Conservation (phyloP, 1,284 basidiomycete genomes). For the Trichosporon inkin region DNA sequence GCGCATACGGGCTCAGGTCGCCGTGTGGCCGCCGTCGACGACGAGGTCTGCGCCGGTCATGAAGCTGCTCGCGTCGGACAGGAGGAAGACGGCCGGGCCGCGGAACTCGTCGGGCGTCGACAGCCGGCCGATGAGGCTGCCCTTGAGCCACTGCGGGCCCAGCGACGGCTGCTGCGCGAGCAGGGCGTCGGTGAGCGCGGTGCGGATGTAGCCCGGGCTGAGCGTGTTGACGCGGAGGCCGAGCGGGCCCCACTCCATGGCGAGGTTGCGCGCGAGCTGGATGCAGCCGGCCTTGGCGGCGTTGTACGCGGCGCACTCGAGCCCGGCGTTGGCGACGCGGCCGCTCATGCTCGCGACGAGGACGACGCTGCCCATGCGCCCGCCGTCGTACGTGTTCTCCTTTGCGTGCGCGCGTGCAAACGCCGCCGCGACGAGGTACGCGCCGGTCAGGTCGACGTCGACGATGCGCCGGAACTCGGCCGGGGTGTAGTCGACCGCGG, state of each 20-base stretch:
- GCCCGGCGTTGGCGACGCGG: constrained; percentile 67
- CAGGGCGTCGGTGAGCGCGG: constrained; percentile 39
- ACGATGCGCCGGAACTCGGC: constrained; percentile 67
- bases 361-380: constrained; percentile 59
- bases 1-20: neutral
- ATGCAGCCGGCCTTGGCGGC: constrained; percentile 74
- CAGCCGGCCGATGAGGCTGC: constrained; percentile 18
- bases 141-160: constrained; percentile 22
- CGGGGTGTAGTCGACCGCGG: constrained; percentile 65
- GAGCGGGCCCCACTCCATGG: constrained; percentile 69
- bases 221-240: constrained; percentile 59
- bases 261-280: constrained; percentile 78
- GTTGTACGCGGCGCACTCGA: constrained; percentile 46
- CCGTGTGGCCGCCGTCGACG: constrained; percentile 45
- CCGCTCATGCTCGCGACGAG: constrained; percentile 81
- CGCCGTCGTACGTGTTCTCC: constrained; percentile 51
- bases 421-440: constrained; percentile 71
- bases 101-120: constrained; percentile 25
- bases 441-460: constrained; percentile 70
- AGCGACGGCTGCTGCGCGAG: constrained; percentile 24
- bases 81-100: constrained; percentile 47
- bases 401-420: constrained; percentile 69
- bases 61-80: constrained; percentile 43
- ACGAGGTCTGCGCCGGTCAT: constrained; percentile 44
- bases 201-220: constrained; percentile 55